A percentile compares a stretch with the other conserved stretches of the same genome.
These are phyloP conservation scores for Tanacetum coccineum DNA, from an alignment of 129 eudicot genomes.

Conservation along the genomic window DNA sequence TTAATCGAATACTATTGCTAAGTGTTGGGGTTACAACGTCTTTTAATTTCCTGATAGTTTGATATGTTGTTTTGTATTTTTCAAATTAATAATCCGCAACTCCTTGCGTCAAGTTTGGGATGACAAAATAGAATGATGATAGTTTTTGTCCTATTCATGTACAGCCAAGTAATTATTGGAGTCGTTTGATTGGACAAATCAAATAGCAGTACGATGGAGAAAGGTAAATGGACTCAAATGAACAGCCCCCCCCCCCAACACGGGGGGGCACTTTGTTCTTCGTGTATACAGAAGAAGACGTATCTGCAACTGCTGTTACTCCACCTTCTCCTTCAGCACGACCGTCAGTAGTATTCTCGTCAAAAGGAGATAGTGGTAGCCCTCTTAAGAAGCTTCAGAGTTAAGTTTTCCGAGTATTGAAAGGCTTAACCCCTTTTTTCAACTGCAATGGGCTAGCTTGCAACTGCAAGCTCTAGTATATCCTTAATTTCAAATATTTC, in stretches of 20 bases:
- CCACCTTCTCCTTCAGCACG: constrained; percentile 76
- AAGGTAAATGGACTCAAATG: constrained; percentile 34
- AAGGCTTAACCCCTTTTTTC: constrained; percentile 74
- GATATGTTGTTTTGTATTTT: no score
- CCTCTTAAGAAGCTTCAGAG: constrained; percentile 75
- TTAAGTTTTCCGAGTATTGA: constrained; percentile 66
- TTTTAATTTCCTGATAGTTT: no score
- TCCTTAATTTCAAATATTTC: not conserved
- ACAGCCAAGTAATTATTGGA: no score
- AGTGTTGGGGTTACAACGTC: no score
- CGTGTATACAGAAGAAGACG: constrained; percentile 72
- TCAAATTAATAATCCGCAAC: no score
- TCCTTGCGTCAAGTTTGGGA: no score
- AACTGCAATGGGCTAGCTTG: constrained; percentile 98
- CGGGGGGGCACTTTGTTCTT: constrained; percentile 78
- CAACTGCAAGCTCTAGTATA: constrained; percentile 79
- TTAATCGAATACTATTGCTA: no score
- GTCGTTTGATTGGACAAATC: no score
- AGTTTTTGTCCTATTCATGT: no score
- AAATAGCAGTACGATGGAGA: no score
- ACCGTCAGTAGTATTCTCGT: constrained; percentile 77
- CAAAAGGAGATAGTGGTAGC: constrained; percentile 66
- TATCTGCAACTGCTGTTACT: constrained; percentile 57
- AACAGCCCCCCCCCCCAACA: constrained; percentile 61
- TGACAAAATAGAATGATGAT: no score